Base-by-base conservation (phyloP, 192 early-diverging fungal species). In the Phlyctochytrium bullatum region DNA sequence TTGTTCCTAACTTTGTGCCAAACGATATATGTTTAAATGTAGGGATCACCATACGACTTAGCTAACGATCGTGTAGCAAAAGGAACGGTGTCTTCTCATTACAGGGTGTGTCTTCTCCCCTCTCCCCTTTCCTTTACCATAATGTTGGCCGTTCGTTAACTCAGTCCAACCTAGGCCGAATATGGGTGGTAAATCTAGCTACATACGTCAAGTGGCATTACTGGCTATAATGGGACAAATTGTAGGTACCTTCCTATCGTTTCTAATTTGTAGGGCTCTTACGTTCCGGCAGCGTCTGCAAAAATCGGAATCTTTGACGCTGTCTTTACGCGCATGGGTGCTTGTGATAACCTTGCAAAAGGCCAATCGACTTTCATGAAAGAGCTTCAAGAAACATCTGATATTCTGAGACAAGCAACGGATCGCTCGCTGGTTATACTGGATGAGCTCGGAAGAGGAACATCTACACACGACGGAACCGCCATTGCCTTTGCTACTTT, bases 401-500 rank as follows among this genome's bases (percentile, higher is more conserved):
- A 73, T 33, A 75, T 80, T 36, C 59, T 80, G 27, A 40, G 56
- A 10, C 14, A 20, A 2, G 73, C 73, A 1, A 80, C 75, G 0
- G 32, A 25, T 28, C 69, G 71, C 16, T 89, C 84, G 2, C 70
- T 91, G 3, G 87, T 91, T 20, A 89, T 93, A 31, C 69, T 92
- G 27, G 91, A 93, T 67, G 90, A 93, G 53, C 77, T 93, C n/a
- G 91, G 91, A 3, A 75, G 91, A 30, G 91, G 90, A 0, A 93
- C 90, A 1, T 84, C 83, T 28, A 93, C 91, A 2, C 76, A 88
- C 50, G 91, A 93, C 67, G 90, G 90, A 0, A 83, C 83, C 0
- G 89, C 89, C 0, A 89, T 92, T 28, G 91, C 89, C n/a, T 87
- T 80, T 59, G 86, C 88, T 0, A 81, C 85, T 0, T 64, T 91